Percentiles rank a stretch among this genome's conserved stretches.
phyloP scores from a whole-genome alignment of 78 protist species.

The Dictyostelium citrinum region DNA sequence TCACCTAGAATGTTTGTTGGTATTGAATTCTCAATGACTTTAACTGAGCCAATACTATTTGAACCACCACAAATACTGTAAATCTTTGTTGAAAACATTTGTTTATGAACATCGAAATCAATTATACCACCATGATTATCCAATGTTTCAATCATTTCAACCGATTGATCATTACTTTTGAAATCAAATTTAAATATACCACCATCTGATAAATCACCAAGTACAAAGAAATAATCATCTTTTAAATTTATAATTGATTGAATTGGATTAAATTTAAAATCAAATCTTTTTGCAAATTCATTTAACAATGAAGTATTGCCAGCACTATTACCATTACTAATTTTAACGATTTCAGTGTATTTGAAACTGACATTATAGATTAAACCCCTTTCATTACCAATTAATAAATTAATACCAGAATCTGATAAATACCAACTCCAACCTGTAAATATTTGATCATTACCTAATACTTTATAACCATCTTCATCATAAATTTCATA shows the following conservation, averaged over 20 bases:
- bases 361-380: neutral
- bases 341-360: neutral
- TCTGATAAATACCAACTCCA: neutral
- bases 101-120: neutral
- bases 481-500: neutral
- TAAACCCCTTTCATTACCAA: neutral
- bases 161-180: neutral
- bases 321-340: neutral
- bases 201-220: constrained; percentile 43
- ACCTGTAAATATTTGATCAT: neutral
- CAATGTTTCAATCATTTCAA: neutral
- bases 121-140: neutral
- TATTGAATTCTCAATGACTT: constrained; percentile 15
- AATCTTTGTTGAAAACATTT: neutral
- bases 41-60: constrained; percentile 1
- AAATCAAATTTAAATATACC: neutral
- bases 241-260: neutral
- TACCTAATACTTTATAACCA: neutral
- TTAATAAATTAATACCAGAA: neutral
- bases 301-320: neutral
- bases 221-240: neutral
- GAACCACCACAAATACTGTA: constrained; percentile 11
- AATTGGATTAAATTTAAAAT: constrained; percentile 16
- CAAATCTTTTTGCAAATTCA: neutral
- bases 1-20: neutral